phyloP scores from a whole-genome alignment of 176 grass and related monocot species.

The Ampelocalamus luodianensis region DNA sequence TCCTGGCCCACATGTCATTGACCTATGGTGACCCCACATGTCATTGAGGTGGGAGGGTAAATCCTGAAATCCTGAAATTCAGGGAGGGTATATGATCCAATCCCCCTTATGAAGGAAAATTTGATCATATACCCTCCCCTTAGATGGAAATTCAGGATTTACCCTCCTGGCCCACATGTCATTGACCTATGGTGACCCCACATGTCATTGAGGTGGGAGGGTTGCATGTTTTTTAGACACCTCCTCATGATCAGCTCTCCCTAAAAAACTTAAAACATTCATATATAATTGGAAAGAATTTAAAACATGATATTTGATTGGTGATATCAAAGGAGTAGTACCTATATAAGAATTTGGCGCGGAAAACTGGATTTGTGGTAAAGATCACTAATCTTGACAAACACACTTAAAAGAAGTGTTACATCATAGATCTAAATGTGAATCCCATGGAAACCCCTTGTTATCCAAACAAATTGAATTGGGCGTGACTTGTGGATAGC shows the following conservation, averaged over 20 bases:
- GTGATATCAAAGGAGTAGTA: not conserved
- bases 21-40: no score
- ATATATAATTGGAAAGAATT: not conserved
- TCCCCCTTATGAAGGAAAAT: no score
- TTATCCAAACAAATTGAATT: not conserved
- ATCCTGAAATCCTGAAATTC: no score
- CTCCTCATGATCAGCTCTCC: conserved; percentile 1
- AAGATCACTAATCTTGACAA: not conserved
- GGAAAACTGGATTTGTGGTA: not conserved
- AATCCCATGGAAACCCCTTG: not conserved
- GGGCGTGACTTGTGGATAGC: not conserved
- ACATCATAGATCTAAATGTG: not conserved
- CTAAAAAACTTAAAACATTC: conserved; percentile 13
- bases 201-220: no score
- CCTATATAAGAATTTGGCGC: not conserved
- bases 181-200: no score
- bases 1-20: no score
- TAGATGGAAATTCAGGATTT: no score
- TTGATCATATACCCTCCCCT: no score
- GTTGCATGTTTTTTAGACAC: not conserved
- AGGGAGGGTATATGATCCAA: no score
- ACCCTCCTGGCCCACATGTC: no score
- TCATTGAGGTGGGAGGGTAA: no score
- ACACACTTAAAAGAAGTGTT: conserved; percentile 6
- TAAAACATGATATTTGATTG: not conserved